phyloP scores from a whole-genome alignment of 2,329 filamentous ascomycete species.

The Hymenoscyphus linearis region DNA sequence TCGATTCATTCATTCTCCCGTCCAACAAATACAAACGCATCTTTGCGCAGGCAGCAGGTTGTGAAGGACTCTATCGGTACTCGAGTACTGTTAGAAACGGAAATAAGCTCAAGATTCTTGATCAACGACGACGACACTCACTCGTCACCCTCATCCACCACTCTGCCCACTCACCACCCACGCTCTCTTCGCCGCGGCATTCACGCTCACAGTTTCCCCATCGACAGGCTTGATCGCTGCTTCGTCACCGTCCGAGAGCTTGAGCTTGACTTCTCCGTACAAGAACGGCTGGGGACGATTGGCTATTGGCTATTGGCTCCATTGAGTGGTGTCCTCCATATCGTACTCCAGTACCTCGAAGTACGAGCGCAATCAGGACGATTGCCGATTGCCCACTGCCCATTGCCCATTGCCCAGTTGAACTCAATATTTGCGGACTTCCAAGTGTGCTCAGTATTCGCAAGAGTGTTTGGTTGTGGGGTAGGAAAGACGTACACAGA shows the following conservation, averaged over 20 bases:
- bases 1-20: neutral
- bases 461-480: no score
- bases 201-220: neutral
- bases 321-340: no score
- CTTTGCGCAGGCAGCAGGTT: neutral
- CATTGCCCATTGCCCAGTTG: neutral
- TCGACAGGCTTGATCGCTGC: constrained; percentile 20
- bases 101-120: neutral
- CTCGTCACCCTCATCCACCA: no score
- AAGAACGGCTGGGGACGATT: neutral
- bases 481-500: no score
- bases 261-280: constrained; percentile 17
- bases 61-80: neutral
- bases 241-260: constrained; percentile 24
- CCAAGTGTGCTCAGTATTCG: no score
- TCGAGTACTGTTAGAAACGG: neutral
- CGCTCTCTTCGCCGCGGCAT: neutral
- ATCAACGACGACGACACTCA: neutral
- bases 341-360: no score
- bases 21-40: neutral
- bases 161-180: no score
- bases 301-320: no score
- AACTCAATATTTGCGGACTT: no score
- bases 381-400: neutral
- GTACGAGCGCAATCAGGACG: no score